phyloP scores from a whole-genome alignment of 2,329 filamentous ascomycete genomes.

The Aspergillus sp. region DNA sequence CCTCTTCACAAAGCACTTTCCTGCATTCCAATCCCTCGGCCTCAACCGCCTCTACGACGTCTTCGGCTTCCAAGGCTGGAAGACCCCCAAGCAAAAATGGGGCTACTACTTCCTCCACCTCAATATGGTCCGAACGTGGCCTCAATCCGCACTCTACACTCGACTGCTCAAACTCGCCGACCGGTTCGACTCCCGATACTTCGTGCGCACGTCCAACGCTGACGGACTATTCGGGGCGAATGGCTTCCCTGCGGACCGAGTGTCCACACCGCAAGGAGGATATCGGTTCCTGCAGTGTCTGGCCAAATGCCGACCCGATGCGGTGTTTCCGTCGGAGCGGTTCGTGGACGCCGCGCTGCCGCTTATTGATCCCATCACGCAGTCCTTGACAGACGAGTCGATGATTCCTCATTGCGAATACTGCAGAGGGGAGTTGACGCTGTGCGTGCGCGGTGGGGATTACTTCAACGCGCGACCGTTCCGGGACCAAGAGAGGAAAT shows the following conservation, averaged over 20 bases:
- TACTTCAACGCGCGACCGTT: slow-evolving; percentile 22
- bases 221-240: slow-evolving; percentile 21
- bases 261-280: slow-evolving; percentile 23
- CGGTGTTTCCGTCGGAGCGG: slow-evolving; percentile 16
- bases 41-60: slow-evolving; percentile 20
- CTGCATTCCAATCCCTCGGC: slow-evolving; percentile 31
- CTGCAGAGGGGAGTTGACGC: slow-evolving; percentile 18
- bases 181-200: slow-evolving; percentile 6
- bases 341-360: slow-evolving; percentile 19
- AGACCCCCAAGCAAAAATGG: slow-evolving; percentile 18
- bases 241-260: slow-evolving; percentile 11
- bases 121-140: slow-evolving; percentile 18
- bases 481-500: slow-evolving; percentile 12
- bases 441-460: slow-evolving; percentile 22
- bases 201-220: slow-evolving; percentile 24
- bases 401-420: slow-evolving; percentile 15
- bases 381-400: slow-evolving; percentile 13
- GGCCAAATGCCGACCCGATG: slow-evolving; percentile 19
- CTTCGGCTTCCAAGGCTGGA: slow-evolving; percentile 20
- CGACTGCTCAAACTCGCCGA: not conserved
- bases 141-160: slow-evolving; percentile 8
- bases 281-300: slow-evolving; percentile 22
- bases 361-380: slow-evolving; percentile 14
- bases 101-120: slow-evolving; percentile 24
- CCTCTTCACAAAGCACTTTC: slow-evolving; percentile 24